Conservation (phyloP, 306 rosid genomes). For the Potentilla sterilis region DNA sequence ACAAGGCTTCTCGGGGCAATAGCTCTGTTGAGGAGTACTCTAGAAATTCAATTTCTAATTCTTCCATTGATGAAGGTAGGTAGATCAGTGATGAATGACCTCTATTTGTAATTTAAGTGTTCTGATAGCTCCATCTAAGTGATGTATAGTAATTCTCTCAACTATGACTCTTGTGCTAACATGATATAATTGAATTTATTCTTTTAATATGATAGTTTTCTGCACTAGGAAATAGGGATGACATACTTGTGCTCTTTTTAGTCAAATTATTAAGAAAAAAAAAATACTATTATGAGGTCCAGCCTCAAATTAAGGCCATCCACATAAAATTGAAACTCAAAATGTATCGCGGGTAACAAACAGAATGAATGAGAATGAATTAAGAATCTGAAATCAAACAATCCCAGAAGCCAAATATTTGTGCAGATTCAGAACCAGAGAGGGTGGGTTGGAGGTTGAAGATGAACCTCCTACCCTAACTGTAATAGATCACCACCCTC, state of each 20-base stretch:
- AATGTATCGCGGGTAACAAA: neutral
- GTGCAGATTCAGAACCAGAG: conserved; percentile 15
- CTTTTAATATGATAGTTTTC: neutral
- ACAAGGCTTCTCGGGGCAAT: conserved; percentile 53
- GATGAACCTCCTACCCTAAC: neutral
- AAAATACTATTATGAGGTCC: conserved; percentile 6
- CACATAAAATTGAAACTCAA: neutral
- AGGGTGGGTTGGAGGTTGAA: conserved; percentile 16
- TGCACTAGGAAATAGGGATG: conserved; percentile 1
- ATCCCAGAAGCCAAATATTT: conserved; percentile 12
- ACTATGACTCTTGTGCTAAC: neutral
- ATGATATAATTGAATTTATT: neutral
- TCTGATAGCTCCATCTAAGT: neutral
- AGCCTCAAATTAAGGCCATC: conserved; percentile 11
- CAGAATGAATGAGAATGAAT: neutral
- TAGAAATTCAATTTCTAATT: conserved; percentile 68
- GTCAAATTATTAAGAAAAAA: neutral
- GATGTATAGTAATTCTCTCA: neutral
- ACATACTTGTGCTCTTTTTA: neutral
- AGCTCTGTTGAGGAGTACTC: conserved; percentile 67
- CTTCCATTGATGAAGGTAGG: conserved; percentile 80
- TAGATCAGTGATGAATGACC: conserved; percentile 31
- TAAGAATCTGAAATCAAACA: neutral
- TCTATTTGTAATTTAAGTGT: neutral
- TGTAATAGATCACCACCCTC: conserved; percentile 7